Evolutionary conservation across 2,329 filamentous ascomycete genomes (phyloP).

Genomic region (Colletotrichum kahawae): DNA sequence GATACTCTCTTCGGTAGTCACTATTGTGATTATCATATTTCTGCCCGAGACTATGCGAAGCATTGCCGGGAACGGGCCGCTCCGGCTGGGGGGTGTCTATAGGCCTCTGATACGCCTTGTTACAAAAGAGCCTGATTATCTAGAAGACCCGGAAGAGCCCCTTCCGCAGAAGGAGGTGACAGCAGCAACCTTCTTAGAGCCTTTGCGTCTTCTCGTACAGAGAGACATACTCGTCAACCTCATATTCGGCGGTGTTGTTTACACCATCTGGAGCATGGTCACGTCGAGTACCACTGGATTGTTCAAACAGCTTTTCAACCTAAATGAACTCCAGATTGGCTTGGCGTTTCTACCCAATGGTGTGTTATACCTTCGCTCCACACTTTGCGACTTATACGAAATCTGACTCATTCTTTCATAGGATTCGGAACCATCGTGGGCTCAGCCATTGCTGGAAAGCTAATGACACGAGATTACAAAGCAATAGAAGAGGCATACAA

Average conservation of each 20-base stretch:
- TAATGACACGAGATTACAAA: constrained; percentile 41
- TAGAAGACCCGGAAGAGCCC: constrained; percentile 18
- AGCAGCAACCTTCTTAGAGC: constrained; percentile 35
- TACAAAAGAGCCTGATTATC: constrained; percentile 13
- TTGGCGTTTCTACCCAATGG: constrained; percentile 32
- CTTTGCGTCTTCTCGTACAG: constrained; percentile 42
- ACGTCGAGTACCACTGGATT: constrained; percentile 43
- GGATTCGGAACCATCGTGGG: constrained; percentile 45
- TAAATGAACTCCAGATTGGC: constrained; percentile 28
- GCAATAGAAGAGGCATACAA: constrained; percentile 25
- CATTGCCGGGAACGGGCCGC: constrained; percentile 31
- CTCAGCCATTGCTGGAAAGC: constrained; percentile 42
- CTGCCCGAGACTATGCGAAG: constrained; percentile 32
- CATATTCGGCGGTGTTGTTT: constrained; percentile 40
- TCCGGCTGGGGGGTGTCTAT: constrained; percentile 28
- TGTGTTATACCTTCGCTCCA: background rate
- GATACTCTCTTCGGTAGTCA: background rate
- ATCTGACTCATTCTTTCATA: background rate
- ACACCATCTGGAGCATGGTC: constrained; percentile 53
- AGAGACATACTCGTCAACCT: constrained; percentile 49
- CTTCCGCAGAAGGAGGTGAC: constrained; percentile 27
- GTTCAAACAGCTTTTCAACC: constrained; percentile 33
- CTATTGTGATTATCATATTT: constrained; percentile 25
- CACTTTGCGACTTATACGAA: background rate
- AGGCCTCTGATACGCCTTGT: constrained; percentile 26